A percentile compares a stretch with the other conserved stretches of the same genome.
These are phyloP conservation scores for Clavispora fructus DNA, from an alignment of 805 yeast species.

Conservation along the genomic window DNA sequence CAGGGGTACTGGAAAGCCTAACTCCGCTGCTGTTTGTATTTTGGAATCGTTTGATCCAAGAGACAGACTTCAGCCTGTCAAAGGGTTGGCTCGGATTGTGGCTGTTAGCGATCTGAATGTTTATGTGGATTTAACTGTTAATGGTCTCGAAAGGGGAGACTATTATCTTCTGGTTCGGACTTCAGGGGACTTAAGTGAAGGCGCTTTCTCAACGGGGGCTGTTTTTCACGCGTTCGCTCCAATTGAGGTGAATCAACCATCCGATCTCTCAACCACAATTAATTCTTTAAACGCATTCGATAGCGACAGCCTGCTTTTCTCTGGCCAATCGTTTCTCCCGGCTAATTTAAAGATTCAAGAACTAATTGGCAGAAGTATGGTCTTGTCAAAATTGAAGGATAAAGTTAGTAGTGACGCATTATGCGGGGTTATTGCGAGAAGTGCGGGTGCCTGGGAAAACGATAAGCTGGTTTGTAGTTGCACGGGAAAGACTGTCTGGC, in stretches of 20 bases:
- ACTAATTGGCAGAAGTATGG: constrained; percentile 66
- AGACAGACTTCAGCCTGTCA: constrained; percentile 53
- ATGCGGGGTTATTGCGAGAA: constrained; percentile 88
- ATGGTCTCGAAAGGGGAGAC: constrained; percentile 60
- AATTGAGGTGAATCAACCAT: constrained; percentile 24
- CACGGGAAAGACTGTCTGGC: constrained; percentile 94
- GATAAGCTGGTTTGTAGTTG: constrained; percentile 90
- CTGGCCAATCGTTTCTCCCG: constrained; percentile 36
- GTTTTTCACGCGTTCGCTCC: constrained; percentile 42
- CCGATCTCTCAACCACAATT: constrained; percentile 23
- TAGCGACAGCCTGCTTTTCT: constrained; percentile 12
- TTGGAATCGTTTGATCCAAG: constrained; percentile 62
- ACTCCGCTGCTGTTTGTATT: constrained; percentile 88
- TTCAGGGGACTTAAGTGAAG: constrained; percentile 72
- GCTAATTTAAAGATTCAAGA: constrained; percentile 49
- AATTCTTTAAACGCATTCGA: constrained; percentile 31
- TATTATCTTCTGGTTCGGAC: constrained; percentile 67
- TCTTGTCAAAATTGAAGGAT: constrained; percentile 39
- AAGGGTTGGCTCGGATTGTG: constrained; percentile 84
- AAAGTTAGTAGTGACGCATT: constrained; percentile 41
- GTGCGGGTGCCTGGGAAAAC: constrained; percentile 97
- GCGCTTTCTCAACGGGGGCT: constrained; percentile 63
- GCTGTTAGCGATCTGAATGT: constrained; percentile 50
- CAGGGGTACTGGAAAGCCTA: constrained; percentile 83
- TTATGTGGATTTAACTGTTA: constrained; percentile 72